These are phyloP conservation scores for Starmerella tilneyi DNA, from an alignment of 805 yeast genomes.

Conservation along the genomic window DNA sequence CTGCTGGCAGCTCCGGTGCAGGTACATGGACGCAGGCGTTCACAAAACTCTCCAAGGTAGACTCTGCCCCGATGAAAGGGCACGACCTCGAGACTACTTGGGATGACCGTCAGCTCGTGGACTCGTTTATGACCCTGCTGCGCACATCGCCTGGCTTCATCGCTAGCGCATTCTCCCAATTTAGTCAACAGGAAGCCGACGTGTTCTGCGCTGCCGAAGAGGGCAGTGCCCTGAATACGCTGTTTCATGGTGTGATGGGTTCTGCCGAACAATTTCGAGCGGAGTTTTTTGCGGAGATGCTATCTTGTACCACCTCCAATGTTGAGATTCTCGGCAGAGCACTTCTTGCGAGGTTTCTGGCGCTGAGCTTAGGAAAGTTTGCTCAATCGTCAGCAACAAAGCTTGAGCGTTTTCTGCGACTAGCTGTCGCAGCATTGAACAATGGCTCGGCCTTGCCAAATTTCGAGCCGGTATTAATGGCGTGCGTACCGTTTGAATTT, in stretches of 20 bases:
- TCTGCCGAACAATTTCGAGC: constrained; percentile 24
- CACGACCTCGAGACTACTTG: constrained; percentile 20
- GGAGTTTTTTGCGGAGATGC: constrained; percentile 27
- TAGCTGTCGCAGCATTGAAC: background rate
- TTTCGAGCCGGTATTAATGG: constrained; percentile 5
- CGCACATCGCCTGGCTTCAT: constrained; percentile 32
- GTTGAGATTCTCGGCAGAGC: background rate
- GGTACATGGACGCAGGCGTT: constrained; percentile 17
- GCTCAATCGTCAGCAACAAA: background rate
- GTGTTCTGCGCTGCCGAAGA: constrained; percentile 22
- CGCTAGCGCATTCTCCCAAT: constrained; percentile 26
- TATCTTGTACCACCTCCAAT: background rate
- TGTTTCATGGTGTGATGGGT: constrained; percentile 29
- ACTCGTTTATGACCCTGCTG: constrained; percentile 29
- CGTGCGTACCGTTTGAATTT: constrained; percentile 10
- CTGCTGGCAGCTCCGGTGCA: constrained; percentile 10
- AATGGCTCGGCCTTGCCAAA: background rate
- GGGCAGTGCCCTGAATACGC: constrained; percentile 27
- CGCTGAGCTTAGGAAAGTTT: constrained; percentile 11
- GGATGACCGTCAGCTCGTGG: constrained; percentile 28
- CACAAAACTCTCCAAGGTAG: constrained; percentile 3
- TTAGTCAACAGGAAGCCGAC: constrained; percentile 22
- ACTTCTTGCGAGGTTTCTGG: constrained; percentile 7
- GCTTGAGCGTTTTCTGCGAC: constrained; percentile 13
- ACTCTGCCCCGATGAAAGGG: background rate